Base-by-base conservation (phyloP, 371 early-diverging fungal genomes). In the Syncephalastrum monosporum region DNA sequence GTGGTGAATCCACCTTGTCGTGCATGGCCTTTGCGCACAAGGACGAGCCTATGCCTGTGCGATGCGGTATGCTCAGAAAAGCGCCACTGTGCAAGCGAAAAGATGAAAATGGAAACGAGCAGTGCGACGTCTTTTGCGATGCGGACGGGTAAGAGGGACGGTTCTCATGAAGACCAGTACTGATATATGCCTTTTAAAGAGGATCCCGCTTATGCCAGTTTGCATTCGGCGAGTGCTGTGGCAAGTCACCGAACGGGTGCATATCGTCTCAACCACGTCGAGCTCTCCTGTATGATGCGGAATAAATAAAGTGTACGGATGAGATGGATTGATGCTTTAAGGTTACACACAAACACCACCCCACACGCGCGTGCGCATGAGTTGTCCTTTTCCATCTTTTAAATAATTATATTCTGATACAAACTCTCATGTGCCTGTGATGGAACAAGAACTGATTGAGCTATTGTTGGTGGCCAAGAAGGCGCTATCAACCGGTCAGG, bases 391-490 rank as follows among this genome's bases (percentile, higher is more conserved):
- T 46, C 14, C 14, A 17, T 54, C 55, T 16, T 15, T 54, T 54
- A 21, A 21, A 21, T 38, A 24, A 33, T 33, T 8, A 6, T 33
- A 12, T 10, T 33, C 10, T 33, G 21, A 33, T 44, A 19, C 10
- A 49, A 42, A 45, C 41, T 50, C 24, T 23, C 19, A 38, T 53
- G 12, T 6, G 44, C n/a, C n/a, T 14, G 33, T 46, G 1, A 77
- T 77, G 72, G 75, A 77, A 42, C 75, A 78, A 57, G 69, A 78
- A 41, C 60, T 78, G 15, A 72, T 78, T 5, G 68, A 68, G 19
- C 49, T 78, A n/a, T 53, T 78, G 15, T 23, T 78, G 21, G 55
- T 59, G 17, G 71, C 78, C 5, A 78, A 78, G 51, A 75, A 75
- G 27, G 78, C 78, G 0, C 48, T 78, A 41, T 63, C 61, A 1